These are phyloP conservation scores for Verticillium nubilum DNA, from an alignment of 2,329 filamentous ascomycete species.

Conservation along the genomic window DNA sequence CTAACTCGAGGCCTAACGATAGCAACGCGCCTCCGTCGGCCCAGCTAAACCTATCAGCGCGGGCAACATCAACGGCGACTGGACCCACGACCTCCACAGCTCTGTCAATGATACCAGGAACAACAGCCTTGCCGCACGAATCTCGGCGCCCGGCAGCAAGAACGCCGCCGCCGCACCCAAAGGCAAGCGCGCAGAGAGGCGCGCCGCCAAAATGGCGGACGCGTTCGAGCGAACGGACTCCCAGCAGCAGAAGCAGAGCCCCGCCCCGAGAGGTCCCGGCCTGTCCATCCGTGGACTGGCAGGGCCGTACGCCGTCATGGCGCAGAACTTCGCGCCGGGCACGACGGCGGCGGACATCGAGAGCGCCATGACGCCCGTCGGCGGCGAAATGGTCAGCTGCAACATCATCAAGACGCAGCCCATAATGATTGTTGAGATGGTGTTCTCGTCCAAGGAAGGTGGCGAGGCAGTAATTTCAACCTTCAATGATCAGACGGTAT, in stretches of 20 bases:
- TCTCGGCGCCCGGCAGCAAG: slow-evolving; percentile 32
- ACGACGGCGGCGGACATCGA: slow-evolving; percentile 80
- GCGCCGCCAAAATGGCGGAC: slow-evolving; percentile 35
- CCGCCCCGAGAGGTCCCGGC: slow-evolving; percentile 32
- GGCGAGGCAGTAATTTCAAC: slow-evolving; percentile 69
- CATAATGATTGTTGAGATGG: slow-evolving; percentile 71
- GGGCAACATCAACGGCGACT: slow-evolving; percentile 60
- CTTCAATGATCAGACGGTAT: slow-evolving; percentile 74
- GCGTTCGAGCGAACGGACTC: slow-evolving; percentile 37
- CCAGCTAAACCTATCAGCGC: slow-evolving; percentile 31
- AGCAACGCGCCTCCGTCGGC: slow-evolving; percentile 21
- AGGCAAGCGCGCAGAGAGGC: slow-evolving; percentile 23
- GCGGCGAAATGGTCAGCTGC: slow-evolving; percentile 63
- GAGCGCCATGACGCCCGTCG: slow-evolving; percentile 72
- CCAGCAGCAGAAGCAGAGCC: slow-evolving; percentile 9
- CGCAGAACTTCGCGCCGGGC: slow-evolving; percentile 76
- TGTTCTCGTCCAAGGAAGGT: slow-evolving; percentile 66
- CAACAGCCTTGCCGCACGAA: slow-evolving; percentile 40
- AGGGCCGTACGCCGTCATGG: slow-evolving; percentile 66
- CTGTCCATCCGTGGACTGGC: slow-evolving; percentile 70
- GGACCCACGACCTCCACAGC: slow-evolving; percentile 65
- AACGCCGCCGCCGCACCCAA: slow-evolving; percentile 14
- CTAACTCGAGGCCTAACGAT: slow-evolving; percentile 9
- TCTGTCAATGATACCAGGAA: slow-evolving; percentile 29
- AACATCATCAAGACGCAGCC: slow-evolving; percentile 62